Evolutionary conservation across 164 flowering plant genomes (phyloP).

Genomic region (Vitis rupestris): DNA sequence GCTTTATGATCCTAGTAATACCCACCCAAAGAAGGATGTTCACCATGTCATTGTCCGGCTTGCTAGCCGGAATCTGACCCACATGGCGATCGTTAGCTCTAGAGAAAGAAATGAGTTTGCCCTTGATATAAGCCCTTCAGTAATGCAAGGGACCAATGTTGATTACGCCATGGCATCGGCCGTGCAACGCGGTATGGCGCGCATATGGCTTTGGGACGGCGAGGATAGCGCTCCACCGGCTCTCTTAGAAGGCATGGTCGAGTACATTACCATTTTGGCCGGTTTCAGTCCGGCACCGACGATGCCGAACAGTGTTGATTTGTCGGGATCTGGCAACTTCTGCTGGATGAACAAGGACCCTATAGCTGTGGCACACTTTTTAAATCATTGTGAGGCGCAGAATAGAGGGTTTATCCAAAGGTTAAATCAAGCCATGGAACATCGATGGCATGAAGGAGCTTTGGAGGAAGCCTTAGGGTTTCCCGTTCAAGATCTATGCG

Average conservation of each 20-base stretch:
- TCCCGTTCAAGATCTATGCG: background rate
- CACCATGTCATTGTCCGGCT: slow-evolving; percentile 33
- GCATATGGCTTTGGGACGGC: slow-evolving; percentile 47
- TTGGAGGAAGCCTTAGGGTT: slow-evolving; percentile 31
- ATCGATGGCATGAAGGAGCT: slow-evolving; percentile 35
- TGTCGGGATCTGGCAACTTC: slow-evolving; percentile 4
- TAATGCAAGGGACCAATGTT: slow-evolving; percentile 24
- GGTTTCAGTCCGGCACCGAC: slow-evolving; percentile 15
- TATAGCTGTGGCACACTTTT: slow-evolving; percentile 28
- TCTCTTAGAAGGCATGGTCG: slow-evolving; percentile 48
- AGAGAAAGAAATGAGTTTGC: slow-evolving; percentile 12
- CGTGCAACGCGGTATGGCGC: slow-evolving; percentile 41
- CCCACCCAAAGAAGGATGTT: slow-evolving; percentile 25
- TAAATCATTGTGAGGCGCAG: slow-evolving; percentile 32
- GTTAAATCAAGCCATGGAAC: slow-evolving; percentile 38
- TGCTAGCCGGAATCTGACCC: slow-evolving; percentile 11
- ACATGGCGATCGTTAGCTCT: slow-evolving; percentile 2
- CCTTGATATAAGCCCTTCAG: slow-evolving; percentile 22
- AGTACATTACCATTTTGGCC: slow-evolving; percentile 27
- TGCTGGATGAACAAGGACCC: slow-evolving; percentile 33
- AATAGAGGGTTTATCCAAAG: slow-evolving; percentile 42
- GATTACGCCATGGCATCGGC: slow-evolving; percentile 22
- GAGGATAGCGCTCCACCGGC: slow-evolving; percentile 24
- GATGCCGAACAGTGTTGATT: background rate
- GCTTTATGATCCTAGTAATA: slow-evolving; percentile 29